Evolutionary conservation across 352 stramenopile species (phyloP).

Genomic region (Pythium plurisporium): DNA sequence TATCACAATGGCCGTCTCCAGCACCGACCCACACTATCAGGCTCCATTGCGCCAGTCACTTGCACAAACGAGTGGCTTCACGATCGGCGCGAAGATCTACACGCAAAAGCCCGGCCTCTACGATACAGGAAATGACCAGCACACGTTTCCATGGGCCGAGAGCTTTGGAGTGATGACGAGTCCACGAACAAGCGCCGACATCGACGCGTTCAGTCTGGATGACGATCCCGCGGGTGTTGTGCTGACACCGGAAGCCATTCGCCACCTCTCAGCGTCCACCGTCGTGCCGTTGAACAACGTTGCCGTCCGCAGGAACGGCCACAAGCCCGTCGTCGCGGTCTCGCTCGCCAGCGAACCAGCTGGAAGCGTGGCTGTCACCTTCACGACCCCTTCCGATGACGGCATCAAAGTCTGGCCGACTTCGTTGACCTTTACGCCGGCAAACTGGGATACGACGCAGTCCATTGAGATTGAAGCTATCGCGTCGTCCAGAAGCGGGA

Average conservation of each 20-base stretch:
- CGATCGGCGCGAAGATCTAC: constrained; percentile 40
- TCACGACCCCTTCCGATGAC: constrained; percentile 22
- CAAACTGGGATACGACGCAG: constrained; percentile 27
- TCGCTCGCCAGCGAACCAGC: constrained; percentile 36
- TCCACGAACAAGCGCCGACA: constrained; percentile 14
- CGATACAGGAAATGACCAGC: constrained; percentile 46
- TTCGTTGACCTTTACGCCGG: constrained; percentile 26
- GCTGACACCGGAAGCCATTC: constrained; percentile 33
- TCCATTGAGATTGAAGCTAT: constrained; percentile 23
- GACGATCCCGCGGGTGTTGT: constrained; percentile 40
- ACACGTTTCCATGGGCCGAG: constrained; percentile 49
- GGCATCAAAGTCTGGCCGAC: constrained; percentile 29
- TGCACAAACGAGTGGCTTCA: constrained; percentile 23
- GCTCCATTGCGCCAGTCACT: constrained; percentile 25
- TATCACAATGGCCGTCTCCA: constrained; percentile 32
- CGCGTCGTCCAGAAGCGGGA: neutral
- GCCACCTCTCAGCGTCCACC: constrained; percentile 22
- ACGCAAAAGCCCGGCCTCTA: constrained; percentile 45
- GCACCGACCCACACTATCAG: constrained; percentile 38
- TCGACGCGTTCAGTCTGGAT: constrained; percentile 49
- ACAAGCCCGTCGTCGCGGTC: constrained; percentile 37
- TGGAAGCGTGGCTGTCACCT: constrained; percentile 31
- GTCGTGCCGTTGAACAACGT: constrained; percentile 13
- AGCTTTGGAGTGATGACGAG: constrained; percentile 44
- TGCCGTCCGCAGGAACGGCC: constrained; percentile 29